These are phyloP conservation scores for Cephalotrichum gorgonifer DNA, from an alignment of 2,329 filamentous ascomycete species.

Conservation along the genomic window DNA sequence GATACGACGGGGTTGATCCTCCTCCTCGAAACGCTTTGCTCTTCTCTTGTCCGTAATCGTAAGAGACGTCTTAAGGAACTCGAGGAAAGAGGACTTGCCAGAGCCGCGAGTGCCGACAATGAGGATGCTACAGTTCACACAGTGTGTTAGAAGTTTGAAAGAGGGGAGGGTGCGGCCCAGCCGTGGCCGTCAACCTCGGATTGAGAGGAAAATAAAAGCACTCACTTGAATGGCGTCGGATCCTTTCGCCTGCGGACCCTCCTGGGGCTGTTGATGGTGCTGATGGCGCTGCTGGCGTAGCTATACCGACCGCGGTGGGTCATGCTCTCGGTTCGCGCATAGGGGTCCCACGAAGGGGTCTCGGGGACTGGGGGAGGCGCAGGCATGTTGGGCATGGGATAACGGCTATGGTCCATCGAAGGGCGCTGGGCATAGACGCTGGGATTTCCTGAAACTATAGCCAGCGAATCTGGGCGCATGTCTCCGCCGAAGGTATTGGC, in stretches of 20 bases:
- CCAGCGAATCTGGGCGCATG: conserved; percentile 50
- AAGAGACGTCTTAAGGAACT: conserved; percentile 83
- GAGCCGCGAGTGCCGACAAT: conserved; percentile 79
- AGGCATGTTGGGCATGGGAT: conserved; percentile 28
- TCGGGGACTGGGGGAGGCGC: conserved; percentile 44
- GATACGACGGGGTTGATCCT: conserved; percentile 43
- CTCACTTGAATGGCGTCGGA: conserved; percentile 96
- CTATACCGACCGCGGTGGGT: conserved; percentile 92
- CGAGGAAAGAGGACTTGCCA: conserved; percentile 94
- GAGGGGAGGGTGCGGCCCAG: no score
- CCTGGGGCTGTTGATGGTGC: conserved; percentile 85
- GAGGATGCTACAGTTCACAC: conserved; percentile 54
- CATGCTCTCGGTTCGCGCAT: conserved; percentile 85
- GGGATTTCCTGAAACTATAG: conserved; percentile 42
- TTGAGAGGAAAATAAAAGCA: no score
- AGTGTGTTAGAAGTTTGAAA: no score
- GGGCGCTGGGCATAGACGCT: conserved; percentile 29
- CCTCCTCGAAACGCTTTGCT: conserved; percentile 42
- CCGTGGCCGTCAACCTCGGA: no score
- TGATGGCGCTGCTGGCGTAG: conserved; percentile 86
- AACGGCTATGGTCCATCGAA: conserved; percentile 42
- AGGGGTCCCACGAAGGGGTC: conserved; percentile 57
- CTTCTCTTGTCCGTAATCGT: conserved; percentile 75
- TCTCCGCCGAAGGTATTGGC: conserved; percentile 40
- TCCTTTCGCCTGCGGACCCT: conserved; percentile 91